Evolutionary conservation across 1,284 basidiomycete species (phyloP).

Genomic region (Cystobasidium pallidum): DNA sequence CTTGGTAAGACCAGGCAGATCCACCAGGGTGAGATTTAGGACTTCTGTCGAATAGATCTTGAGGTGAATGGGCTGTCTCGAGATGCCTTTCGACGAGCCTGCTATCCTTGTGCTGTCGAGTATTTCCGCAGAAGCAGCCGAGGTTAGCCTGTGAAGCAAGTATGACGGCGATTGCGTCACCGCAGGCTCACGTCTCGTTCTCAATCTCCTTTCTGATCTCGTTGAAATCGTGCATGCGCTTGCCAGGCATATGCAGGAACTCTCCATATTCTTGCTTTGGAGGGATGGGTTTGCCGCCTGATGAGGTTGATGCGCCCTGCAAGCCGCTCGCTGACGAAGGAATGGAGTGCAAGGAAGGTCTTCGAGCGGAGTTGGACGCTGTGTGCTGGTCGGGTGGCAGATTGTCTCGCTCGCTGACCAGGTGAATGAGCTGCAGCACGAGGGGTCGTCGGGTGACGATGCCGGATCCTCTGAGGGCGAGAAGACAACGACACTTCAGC

Average conservation of each 20-base stretch:
- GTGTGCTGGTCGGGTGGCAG: constrained; percentile 59
- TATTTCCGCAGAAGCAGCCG: neutral
- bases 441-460: constrained; percentile 95
- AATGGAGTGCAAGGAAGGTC: constrained; percentile 24
- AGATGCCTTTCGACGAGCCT: constrained; percentile 98
- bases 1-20: constrained; percentile 94
- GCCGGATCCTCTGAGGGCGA: constrained; percentile 61
- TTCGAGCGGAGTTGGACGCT: constrained; percentile 46
- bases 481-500: neutral
- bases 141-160: neutral
- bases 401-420: constrained; percentile 55
- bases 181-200: constrained; percentile 83
- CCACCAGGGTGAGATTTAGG: constrained; percentile 91
- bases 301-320: constrained; percentile 42
- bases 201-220: constrained; percentile 97
- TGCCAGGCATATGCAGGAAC: constrained; percentile 88
- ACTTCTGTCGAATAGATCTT: constrained; percentile 95
- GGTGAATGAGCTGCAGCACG: constrained; percentile 93
- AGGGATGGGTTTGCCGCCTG: constrained; percentile 46
- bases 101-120: constrained; percentile 64
- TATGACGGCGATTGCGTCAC: neutral
- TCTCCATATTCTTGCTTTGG: constrained; percentile 84
- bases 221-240: constrained; percentile 90
- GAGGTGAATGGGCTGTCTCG: constrained; percentile 85
- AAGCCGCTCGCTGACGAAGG: neutral